Evolutionary conservation across 768 basidiomycete species (phyloP), one percentile per base, ranked within the genome.

Genomic region (Tulasnella sp.): DNA sequence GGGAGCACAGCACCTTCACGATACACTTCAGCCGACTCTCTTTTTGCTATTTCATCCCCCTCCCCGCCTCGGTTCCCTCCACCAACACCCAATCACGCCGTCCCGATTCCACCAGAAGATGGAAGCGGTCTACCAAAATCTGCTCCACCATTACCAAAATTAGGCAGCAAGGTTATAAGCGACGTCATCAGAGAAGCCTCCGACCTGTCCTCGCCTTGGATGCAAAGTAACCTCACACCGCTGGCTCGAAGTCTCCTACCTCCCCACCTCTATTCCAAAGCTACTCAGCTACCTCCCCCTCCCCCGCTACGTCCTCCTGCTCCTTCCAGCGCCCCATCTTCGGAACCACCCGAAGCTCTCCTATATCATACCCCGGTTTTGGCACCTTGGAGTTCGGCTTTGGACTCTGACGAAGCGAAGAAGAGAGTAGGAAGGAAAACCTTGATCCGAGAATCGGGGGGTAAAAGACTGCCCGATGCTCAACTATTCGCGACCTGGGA

Each of bases 11-110:
- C 77, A 12, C 67, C 77, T 29, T 29, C 52, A 25, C 69, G 78
- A n/a, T 78, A 78, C 69, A 72, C 70, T 37, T 39, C 70, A 12
- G 40, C 71, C 29, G 78, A 78, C 67, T 40, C 78, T 12, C 71
- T 78, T 19, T 78, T 72, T 40, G 36, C 69, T 17, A 36, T 54
- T 5, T 31, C 69, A 31, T 38, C 77, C 19, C 54, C 76, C 4
- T 25, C 74, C 15, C 76, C 76, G 19, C 76, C 69, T 36, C 69
- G 78, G 12, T 52, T 37, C 34, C 58, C 74, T 7, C 69, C 78
- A 4, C 78, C 78, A 22, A n/a, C 49, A n/a, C 78, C 78, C 34
- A 67, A 70, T 25, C 68, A 77, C 45, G 49, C 70, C 34, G 40
- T 72, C 14, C 45, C 77, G 17, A 29, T 78, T 12, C 77, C 77